Evolutionary conservation across 2,329 filamentous ascomycete genomes (phyloP), one percentile per base, ranked within the genome.

Genomic region (Bisporella sp.): DNA sequence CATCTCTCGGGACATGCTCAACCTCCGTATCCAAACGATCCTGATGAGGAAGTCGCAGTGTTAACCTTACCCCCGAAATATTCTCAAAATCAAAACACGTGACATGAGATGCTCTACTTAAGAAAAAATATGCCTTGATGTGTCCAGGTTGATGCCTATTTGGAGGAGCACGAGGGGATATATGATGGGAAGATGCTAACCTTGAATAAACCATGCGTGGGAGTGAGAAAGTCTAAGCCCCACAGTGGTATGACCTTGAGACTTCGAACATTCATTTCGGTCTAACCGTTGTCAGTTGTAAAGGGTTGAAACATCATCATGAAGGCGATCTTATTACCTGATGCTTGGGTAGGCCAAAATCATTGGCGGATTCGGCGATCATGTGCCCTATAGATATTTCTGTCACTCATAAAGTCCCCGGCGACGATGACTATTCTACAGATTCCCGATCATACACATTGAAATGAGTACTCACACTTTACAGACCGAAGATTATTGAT

Each of bases 351-450:
- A 75, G 62, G 31, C 73, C 73, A 56, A 72, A 76, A 53, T 76
- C 73, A 51, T 74, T 75, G 1, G 73, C 73, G n/a, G 71, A 71
- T 61, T 76, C 73, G 41, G 70, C 71, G 44, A 76, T 66, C 66
- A 76, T 73, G 51, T 76, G 72, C 67, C 72, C 21, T 21, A 21
- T 21, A 21, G 21, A 21, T 21, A 21, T 21, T 21, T 21, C 21
- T 21, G 21, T 21, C 21, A 21, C 21, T 21, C 21, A 21, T 21
- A 21, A 21, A 21, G 21, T 21, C 21, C 21, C 21, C 21, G 21
- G 21, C 21, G 21, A 21, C 21, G 21, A 21, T 21, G 21, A 3
- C 21, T 21, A 21, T 21, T 21, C 21, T 21, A 21, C 21, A 21
- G 21, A 21, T 21, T 21, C 21, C 21, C 21, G 21, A 21, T 21